Evolutionary conservation across 768 basidiomycete genomes (phyloP).

Genomic region (Boletus coccyginus): DNA sequence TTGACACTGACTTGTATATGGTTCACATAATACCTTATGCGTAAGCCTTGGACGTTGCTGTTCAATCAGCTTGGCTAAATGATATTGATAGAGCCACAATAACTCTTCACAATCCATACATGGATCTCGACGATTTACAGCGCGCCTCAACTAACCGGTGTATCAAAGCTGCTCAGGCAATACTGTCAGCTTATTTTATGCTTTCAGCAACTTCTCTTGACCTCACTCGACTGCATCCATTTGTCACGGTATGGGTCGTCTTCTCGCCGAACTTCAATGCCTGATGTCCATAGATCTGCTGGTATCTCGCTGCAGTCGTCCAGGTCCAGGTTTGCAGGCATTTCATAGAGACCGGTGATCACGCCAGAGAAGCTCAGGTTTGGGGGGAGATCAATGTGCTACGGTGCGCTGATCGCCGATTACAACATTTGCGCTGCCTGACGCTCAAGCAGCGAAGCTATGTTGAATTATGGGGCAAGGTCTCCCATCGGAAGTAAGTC

Average conservation of each 20-base stretch:
- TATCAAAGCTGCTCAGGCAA: slow-evolving; percentile 69
- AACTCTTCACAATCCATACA: slow-evolving; percentile 81
- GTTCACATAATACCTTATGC: slow-evolving; percentile 85
- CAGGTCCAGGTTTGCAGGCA: slow-evolving; percentile 85
- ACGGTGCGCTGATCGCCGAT: slow-evolving; percentile 44
- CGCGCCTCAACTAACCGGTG: slow-evolving; percentile 69
- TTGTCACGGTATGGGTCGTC: slow-evolving; percentile 62
- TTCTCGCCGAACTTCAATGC: slow-evolving; percentile 3
- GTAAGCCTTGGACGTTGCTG: slow-evolving; percentile 39
- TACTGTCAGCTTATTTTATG: slow-evolving; percentile 72
- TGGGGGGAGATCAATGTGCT: slow-evolving; percentile 89
- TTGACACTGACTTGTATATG: slow-evolving; percentile 86
- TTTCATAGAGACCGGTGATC: slow-evolving; percentile 79
- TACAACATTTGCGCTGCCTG: slow-evolving; percentile 3
- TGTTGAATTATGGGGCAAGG: slow-evolving; percentile 75
- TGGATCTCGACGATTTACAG: slow-evolving; percentile 67
- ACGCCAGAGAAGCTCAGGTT: slow-evolving; percentile 66
- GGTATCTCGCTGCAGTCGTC: slow-evolving; percentile 88
- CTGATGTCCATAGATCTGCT: slow-evolving; percentile 62
- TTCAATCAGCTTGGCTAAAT: slow-evolving; percentile 6
- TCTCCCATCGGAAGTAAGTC: slow-evolving; percentile 82
- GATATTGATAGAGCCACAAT: slow-evolving; percentile 65
- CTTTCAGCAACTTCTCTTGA: slow-evolving; percentile 83
- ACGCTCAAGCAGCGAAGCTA: slow-evolving; percentile 58
- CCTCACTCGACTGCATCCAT: slow-evolving; percentile 76